Base-by-base conservation (phyloP, 768 basidiomycete species). In the Hericium coralloides region DNA sequence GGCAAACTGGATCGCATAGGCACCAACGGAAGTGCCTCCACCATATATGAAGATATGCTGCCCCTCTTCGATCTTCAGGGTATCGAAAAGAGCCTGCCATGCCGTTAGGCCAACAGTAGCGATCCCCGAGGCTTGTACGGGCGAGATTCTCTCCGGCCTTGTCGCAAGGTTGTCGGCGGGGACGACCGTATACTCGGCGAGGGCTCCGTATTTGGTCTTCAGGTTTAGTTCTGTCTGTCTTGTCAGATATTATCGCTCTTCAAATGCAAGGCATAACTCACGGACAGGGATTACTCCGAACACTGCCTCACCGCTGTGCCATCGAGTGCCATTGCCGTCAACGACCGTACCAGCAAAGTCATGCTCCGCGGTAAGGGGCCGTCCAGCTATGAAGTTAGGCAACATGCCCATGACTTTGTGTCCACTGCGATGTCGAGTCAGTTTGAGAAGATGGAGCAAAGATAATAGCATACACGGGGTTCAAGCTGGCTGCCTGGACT, bases 1-100 rank as follows among this genome's bases (percentile, higher is more conserved):
- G 8, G 87, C 85, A 10, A 89, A 65, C 66, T 89, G 86, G 50
- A 90, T 84, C 1, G 85, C 87, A 61, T 78, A 79, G n/a, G 76
- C 71, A 4, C 88, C 89, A 1, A 89, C 84, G 12, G 81, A 70
- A 1, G 84, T 80, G 52, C 82, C 84, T 4, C 85, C 89, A 0
- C 87, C 87, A 56, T 87, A 84, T 63, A 92, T 72, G 61, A 90
- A 78, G 3, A 91, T 71, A 1, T 76, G 74, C 63, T 84, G 82
- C 1, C 79, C 82, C 36, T 56, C 55, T 17, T 51, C 38, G n/a
- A 87, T 66, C 26, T 77, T 71, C 0, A 72, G 79, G 1, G 72
- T 65, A 0, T 74, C 65, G 47, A 79, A 70, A 6, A 90, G 74
- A 0, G 73, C 78, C 58, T 82, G 77, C 57, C 81, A 76, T 0